A percentile compares a stretch with the other conserved stretches of the same genome.
phyloP scores from a whole-genome alignment of 331 rosid genomes.

The Spiraea crenata region DNA sequence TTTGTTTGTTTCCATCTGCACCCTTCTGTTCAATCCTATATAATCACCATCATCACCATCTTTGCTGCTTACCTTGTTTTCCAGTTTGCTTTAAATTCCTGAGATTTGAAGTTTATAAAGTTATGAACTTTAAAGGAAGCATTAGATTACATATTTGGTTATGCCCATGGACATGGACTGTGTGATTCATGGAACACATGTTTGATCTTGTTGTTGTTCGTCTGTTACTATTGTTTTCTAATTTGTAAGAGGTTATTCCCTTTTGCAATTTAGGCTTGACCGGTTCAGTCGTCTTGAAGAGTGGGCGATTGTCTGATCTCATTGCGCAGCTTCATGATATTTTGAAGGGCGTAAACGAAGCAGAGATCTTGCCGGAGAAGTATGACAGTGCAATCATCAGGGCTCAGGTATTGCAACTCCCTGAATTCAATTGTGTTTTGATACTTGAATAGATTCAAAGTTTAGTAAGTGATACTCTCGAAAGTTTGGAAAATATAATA shows the following conservation, averaged over 20 bases:
- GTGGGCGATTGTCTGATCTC: slow-evolving; percentile 60
- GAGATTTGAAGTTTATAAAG: background rate
- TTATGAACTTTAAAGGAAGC: background rate
- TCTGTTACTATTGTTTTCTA: slow-evolving; percentile 1
- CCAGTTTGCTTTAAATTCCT: background rate
- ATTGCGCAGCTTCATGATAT: slow-evolving; percentile 69
- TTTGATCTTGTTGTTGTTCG: background rate
- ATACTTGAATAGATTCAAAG: background rate
- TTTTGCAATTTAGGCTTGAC: slow-evolving; percentile 56
- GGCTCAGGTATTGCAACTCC: slow-evolving; percentile 55
- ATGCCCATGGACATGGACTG: background rate
- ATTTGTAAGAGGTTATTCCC: background rate
- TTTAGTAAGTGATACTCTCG: background rate
- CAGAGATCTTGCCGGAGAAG: slow-evolving; percentile 44
- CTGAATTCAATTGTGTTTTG: background rate
- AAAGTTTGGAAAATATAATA: too few relatives aligned
- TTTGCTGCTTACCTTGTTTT: background rate
- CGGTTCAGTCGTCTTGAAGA: slow-evolving; percentile 65
- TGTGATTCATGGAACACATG: background rate
- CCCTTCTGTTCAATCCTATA: background rate
- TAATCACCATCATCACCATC: background rate
- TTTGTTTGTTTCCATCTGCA: background rate
- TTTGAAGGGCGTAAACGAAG: slow-evolving; percentile 52
- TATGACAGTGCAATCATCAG: slow-evolving; percentile 45
- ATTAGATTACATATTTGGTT: background rate